Evolutionary conservation across 23 red algal species (phyloP).

Genomic region (Gracilaria vermiculophylla): DNA sequence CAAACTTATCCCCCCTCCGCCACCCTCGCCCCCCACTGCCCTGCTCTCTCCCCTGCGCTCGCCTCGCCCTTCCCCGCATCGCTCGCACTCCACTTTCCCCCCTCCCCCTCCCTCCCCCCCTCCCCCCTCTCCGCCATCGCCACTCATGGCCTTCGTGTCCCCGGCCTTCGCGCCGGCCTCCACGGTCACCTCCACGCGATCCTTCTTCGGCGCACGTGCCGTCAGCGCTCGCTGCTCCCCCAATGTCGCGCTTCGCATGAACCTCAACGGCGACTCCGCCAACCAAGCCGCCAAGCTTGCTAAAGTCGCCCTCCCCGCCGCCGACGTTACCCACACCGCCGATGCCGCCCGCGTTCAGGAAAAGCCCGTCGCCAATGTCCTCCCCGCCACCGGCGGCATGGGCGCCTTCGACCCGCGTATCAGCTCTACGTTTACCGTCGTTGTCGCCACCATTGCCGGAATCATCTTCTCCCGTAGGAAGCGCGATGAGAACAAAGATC

Average conservation of each 20-base stretch:
- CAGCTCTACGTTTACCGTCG: constrained; percentile 34
- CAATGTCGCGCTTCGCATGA: constrained; percentile 25
- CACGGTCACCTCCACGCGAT: neutral
- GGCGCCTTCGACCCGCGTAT: constrained; percentile 38
- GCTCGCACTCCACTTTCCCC: neutral
- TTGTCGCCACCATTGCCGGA: constrained; percentile 36
- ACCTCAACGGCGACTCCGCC: neutral
- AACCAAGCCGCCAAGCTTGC: constrained; percentile 3
- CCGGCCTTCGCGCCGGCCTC: constrained; percentile 17
- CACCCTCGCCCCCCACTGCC: constrained; percentile 3
- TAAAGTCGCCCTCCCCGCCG: constrained; percentile 2
- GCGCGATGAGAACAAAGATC: constrained; percentile 34
- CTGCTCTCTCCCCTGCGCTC: neutral
- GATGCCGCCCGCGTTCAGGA: constrained; percentile 3
- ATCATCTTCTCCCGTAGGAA: constrained; percentile 27
- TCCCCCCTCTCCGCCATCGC: neutral
- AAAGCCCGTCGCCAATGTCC: constrained; percentile 25
- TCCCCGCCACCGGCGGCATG: constrained; percentile 12
- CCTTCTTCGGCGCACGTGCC: constrained; percentile 15
- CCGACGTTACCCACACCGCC: constrained; percentile 3
- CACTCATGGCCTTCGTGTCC: constrained; percentile 4
- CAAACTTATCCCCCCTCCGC: neutral
- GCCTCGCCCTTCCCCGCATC: neutral
- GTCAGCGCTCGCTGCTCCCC: neutral
- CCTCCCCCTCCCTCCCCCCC: neutral